Evolutionary conservation across 495 filamentous ascomycete species (phyloP), one percentile per base, ranked within the genome.

Genomic region (Achaetomiella virescens): DNA sequence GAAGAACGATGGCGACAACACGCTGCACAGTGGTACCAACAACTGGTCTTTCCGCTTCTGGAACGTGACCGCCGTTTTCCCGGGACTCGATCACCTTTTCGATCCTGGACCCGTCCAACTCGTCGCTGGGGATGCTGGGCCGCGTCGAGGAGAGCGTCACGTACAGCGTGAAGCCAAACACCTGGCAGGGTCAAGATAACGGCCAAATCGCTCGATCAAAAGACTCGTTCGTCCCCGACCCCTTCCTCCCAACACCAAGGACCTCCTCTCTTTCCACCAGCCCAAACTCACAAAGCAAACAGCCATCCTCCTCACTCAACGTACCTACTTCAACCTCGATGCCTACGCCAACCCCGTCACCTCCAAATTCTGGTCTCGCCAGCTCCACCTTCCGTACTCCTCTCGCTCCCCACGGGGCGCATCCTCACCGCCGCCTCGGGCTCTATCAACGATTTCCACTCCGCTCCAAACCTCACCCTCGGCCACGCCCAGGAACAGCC

Each of bases 261-360:
- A n/a, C n/a, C n/a, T n/a, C 22, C 15, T 33, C n/a, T 21, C 6
- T 17, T 6, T 35, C 15, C 10, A 22, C 15, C 27, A 15, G 6
- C 12, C 21, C 31, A 31, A 11, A 15, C n/a, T n/a, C 21, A 14
- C 17, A 18, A 21, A 6, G 6, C 74, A 6, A 61, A 73, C 35
- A 70, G 81, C 52, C 74, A 68, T 90, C 67, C 86, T 89, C 78
- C 82, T 92, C 29, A 76, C 75, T 51, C 88, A 89, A 61, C 87
- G 90, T 74, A 84, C 88, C 54, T 95, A 92, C 75, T 92, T 88
- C 84, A 92, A 91, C 71, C 78, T 95, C 47, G 89, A 91, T 63
- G 89, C 81, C 11, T 92, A 87, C 75, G 73, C 69, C 37, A 76
- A 82, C 61, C 78, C 81, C 0, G 57, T 71, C 41, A 81, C 82